A percentile compares a stretch with the other conserved stretches of the same genome.
Evolutionary conservation across 768 basidiomycete species (phyloP).

Genomic region (Cystofilobasidium capitatum): DNA sequence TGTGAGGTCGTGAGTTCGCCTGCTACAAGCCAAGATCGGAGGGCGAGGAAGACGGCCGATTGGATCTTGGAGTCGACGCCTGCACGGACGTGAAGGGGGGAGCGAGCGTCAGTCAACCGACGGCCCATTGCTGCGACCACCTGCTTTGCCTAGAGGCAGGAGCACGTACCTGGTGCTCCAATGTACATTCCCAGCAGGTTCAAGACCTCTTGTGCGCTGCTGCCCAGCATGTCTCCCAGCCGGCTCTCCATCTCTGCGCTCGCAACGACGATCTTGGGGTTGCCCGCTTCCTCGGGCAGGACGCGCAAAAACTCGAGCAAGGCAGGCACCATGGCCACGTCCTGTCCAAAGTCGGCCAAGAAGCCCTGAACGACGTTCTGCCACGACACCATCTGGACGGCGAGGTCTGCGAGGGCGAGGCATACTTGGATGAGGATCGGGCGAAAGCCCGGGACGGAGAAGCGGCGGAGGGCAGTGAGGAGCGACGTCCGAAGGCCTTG

Average conservation of each 20-base stretch:
- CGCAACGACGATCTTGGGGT: slow-evolving; percentile 76
- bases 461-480: slow-evolving; percentile 60
- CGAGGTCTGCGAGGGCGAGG: slow-evolving; percentile 78
- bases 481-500: slow-evolving; percentile 80
- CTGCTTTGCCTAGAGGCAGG: too few species aligned
- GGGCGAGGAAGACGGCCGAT: slow-evolving; percentile 67
- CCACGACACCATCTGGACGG: slow-evolving; percentile 80
- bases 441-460: slow-evolving; percentile 62
- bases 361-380: slow-evolving; percentile 64
- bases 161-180: slow-evolving; percentile 63
- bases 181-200: slow-evolving; percentile 78
- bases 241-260: slow-evolving; percentile 23
- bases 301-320: slow-evolving; percentile 81
- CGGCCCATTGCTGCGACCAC: too few species aligned
- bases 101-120: slow-evolving; percentile 13
- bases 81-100: slow-evolving; percentile 36
- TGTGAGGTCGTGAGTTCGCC: slow-evolving; percentile 64
- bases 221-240: slow-evolving; percentile 6
- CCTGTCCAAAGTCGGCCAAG: slow-evolving; percentile 74
- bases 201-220: slow-evolving; percentile 57
- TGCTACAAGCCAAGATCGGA: slow-evolving; percentile 76
- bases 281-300: slow-evolving; percentile 78
- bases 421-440: slow-evolving; percentile 81
- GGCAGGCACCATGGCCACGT: slow-evolving; percentile 70
- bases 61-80: slow-evolving; percentile 75